Percentiles rank a stretch among this genome's conserved stretches.
Evolutionary conservation across 208 protist species (phyloP).

Genomic region (Tetramitus jugosus): DNA sequence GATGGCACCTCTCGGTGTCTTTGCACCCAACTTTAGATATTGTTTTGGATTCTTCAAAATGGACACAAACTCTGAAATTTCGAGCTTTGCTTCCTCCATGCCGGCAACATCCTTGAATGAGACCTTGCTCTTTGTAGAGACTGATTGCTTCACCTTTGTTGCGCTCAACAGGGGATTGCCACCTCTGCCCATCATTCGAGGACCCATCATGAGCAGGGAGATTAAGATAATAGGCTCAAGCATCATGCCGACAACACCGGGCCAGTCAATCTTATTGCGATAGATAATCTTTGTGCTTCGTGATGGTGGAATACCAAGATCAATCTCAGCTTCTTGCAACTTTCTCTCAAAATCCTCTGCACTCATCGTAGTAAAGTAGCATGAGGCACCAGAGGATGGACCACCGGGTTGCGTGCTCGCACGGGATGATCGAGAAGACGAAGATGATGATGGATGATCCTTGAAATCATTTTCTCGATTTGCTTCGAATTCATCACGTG

Average conservation of each 20-base stretch:
- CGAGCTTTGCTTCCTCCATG: constrained; percentile 91
- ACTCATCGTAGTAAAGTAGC: neutral
- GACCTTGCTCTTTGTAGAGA: constrained; percentile 21
- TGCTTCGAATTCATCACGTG: no score
- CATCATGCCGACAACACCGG: no score
- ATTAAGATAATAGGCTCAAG: no score
- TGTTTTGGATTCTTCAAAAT: constrained; percentile 91
- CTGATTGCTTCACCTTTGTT: no score
- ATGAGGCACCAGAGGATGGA: neutral
- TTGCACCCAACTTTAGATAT: constrained; percentile 87
- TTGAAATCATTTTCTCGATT: no score
- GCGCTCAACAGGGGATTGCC: no score
- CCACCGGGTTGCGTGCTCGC: no score
- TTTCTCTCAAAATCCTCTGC: constrained; percentile 8
- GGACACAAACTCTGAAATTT: constrained; percentile 95
- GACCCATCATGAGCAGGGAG: no score
- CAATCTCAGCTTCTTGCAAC: constrained; percentile 6
- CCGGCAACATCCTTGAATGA: constrained; percentile 87
- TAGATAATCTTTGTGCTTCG: neutral
- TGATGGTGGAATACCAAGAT: neutral
- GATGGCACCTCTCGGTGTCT: constrained; percentile 89
- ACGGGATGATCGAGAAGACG: no score
- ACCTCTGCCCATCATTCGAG: no score
- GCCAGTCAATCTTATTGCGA: neutral
- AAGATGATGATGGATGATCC: no score